These are phyloP conservation scores for Monascus purpureus DNA, from an alignment of 495 filamentous ascomycete genomes.

Conservation along the genomic window DNA sequence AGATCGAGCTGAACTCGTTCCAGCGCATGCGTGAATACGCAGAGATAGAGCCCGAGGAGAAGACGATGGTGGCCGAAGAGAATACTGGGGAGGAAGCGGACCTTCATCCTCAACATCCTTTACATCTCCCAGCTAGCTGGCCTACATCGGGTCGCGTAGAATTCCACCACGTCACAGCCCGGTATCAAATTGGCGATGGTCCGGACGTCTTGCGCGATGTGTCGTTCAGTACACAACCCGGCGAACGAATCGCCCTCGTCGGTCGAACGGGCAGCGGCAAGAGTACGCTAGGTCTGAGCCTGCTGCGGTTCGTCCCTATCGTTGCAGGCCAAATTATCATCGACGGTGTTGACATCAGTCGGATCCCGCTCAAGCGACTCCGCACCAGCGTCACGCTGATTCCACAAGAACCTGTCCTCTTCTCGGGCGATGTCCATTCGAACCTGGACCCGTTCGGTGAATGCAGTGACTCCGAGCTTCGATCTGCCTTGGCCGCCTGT, in stretches of 20 bases:
- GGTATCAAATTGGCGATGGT: slow-evolving; percentile 27
- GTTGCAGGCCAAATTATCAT: slow-evolving; percentile 35
- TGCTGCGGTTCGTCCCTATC: slow-evolving; percentile 39
- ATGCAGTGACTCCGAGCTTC: slow-evolving; percentile 31
- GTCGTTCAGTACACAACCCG: slow-evolving; percentile 34
- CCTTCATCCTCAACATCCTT: slow-evolving; percentile 17
- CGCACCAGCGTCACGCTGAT: slow-evolving; percentile 44
- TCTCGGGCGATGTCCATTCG: slow-evolving; percentile 39
- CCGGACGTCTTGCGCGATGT: slow-evolving; percentile 37
- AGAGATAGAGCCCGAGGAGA: slow-evolving; percentile 30
- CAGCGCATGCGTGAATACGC: slow-evolving; percentile 35
- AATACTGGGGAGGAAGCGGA: slow-evolving; percentile 9
- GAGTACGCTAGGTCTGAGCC: slow-evolving; percentile 40
- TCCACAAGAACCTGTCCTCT: slow-evolving; percentile 47
- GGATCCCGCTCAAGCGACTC: slow-evolving; percentile 38
- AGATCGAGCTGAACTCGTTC: slow-evolving; percentile 35
- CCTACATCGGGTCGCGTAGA: slow-evolving; percentile 32
- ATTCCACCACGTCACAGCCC: slow-evolving; percentile 34
- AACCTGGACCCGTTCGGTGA: slow-evolving; percentile 40
- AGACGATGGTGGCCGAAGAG: too few relatives aligned
- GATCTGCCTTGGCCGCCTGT: slow-evolving; percentile 28
- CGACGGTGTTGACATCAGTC: slow-evolving; percentile 35
- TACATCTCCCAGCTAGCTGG: slow-evolving; percentile 26
- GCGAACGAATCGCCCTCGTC: slow-evolving; percentile 43
- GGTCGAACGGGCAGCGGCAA: slow-evolving; percentile 53